Evolutionary conservation across 176 grass and related monocot species (phyloP).

Genomic region (Rhynchospora breviuscula): DNA sequence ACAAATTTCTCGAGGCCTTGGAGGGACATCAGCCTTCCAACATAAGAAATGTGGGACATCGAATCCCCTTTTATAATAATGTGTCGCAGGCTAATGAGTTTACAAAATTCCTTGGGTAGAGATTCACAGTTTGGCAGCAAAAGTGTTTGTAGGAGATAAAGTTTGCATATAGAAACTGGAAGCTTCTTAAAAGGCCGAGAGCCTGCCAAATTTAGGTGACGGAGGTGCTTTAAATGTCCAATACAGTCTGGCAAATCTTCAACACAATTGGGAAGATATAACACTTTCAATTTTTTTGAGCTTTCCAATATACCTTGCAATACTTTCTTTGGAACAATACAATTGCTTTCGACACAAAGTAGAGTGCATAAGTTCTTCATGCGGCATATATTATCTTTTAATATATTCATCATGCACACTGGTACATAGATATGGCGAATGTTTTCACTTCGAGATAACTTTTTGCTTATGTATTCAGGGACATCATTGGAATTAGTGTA

Average conservation of each 20-base stretch:
- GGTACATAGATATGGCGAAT: background rate
- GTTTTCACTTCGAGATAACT: background rate
- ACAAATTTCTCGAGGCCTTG: background rate
- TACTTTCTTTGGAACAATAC: background rate
- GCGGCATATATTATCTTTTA: background rate
- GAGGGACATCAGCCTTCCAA: slow-evolving; percentile 19
- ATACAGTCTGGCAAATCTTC: background rate
- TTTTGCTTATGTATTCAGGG: background rate
- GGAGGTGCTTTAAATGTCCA: background rate
- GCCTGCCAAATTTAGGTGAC: fast-evolving
- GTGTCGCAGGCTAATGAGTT: background rate
- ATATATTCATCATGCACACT: background rate
- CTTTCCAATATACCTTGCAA: background rate
- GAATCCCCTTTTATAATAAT: fast-evolving
- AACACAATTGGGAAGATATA: fast-evolving
- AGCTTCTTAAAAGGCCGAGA: background rate
- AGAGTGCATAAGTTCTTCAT: background rate
- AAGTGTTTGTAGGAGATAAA: background rate
- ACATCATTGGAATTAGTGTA: background rate
- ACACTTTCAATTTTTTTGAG: background rate
- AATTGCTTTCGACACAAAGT: fast-evolving
- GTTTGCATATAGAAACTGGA: background rate
- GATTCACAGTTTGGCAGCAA: background rate
- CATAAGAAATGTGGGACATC: background rate
- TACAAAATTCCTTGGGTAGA: background rate